Base-by-base conservation (phyloP, 2,329 filamentous ascomycete genomes). In the Talaromyces atroroseus region DNA sequence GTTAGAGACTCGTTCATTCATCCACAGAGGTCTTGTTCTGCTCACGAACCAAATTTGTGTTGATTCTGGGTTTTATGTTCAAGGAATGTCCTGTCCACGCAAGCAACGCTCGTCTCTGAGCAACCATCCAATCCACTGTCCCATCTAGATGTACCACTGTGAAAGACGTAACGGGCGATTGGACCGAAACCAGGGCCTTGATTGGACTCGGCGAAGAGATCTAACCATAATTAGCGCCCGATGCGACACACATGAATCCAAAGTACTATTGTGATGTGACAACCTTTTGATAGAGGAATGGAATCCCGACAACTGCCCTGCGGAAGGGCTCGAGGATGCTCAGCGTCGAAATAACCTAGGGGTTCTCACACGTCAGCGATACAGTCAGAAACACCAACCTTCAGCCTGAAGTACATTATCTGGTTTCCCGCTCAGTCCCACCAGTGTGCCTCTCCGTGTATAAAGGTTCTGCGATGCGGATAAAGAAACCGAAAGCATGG, bases 41-140 rank as follows among this genome's bases (percentile, higher is more conserved):
- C 68, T 74, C n/a, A 50, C 52, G 58, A 66, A 82, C 86, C 68
- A 96, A 81, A 61, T 82, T 82, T 45, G 81, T 81, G 65, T 91
- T 92, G 62, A 95, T 79, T 48, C 84, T 86, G 2, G 92, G 90
- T 36, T 84, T 85, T 46, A 94, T 81, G 16, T 80, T 79, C 54
- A 99, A 79, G 0, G 90, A 91, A 70, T 95, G 89, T 26, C 94
- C 94, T 0, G 92, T 96, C 94, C 94, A 99, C 54, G 94, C 94
- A n/a, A 97, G 80, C 53, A 99, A 79, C 1, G 91, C 91, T 62
- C 89, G 87, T 60, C 90, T 83, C 70, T 97, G 92, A 6, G 90
- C 83, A 8, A 99, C 78, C 79, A 96, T 89, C 92, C 94, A 99
- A 75, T 99, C 94, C 57, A 91, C 86, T 4, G 91, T 90, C 57